These are phyloP conservation scores for Bombardia bombarda DNA, from an alignment of 495 filamentous ascomycete genomes.

Conservation along the genomic window DNA sequence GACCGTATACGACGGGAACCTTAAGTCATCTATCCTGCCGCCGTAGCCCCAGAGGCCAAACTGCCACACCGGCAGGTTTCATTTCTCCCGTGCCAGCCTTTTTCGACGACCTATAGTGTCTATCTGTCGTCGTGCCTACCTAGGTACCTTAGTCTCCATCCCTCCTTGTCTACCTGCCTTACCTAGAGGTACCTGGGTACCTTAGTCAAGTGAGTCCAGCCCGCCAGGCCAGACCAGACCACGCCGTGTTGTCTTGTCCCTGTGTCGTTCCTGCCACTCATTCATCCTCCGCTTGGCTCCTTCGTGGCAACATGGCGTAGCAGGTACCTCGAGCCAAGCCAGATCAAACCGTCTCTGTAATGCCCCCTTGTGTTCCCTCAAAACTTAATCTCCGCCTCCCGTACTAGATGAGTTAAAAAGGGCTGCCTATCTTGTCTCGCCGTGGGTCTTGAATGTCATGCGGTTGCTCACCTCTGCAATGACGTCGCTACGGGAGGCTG, in stretches of 20 bases:
- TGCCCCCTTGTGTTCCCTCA: constrained; percentile 2
- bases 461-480: constrained; percentile 37
- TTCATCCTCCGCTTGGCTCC: not conserved
- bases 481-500: constrained; percentile 34
- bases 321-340: not conserved
- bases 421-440: constrained; percentile 3
- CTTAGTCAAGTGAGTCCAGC: not conserved
- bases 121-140: too few species aligned
- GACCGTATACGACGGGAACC: constrained; percentile 15
- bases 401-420: constrained; percentile 18
- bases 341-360: not conserved
- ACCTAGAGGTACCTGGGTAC: too few species aligned
- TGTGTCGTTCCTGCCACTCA: constrained; percentile 1
- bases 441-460: constrained; percentile 29
- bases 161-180: too few species aligned
- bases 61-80: constrained; percentile 18
- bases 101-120: constrained; percentile 11
- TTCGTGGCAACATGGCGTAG: constrained; percentile 5
- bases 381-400: not conserved
- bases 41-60: constrained; percentile 4
- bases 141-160: too few species aligned
- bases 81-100: constrained; percentile 22
- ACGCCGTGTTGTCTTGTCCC: not conserved
- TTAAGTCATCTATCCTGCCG: constrained; percentile 6
- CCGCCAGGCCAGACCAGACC: not conserved